Evolutionary conservation across 345 rosid species (phyloP), one percentile per base, ranked within the genome.

Genomic region (Eucalyptus rudis): DNA sequence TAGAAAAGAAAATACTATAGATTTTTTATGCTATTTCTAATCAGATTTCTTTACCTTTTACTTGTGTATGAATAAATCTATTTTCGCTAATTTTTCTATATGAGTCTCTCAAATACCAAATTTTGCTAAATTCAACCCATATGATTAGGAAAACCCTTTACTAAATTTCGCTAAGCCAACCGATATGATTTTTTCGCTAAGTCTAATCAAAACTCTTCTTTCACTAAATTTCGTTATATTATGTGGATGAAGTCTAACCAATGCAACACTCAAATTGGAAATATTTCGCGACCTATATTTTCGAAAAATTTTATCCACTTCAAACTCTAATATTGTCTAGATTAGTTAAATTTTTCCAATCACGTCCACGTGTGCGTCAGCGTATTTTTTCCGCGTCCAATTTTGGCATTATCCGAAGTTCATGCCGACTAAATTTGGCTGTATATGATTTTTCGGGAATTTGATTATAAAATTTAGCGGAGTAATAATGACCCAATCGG

Each of bases 341-440:
- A 33, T 36, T 5, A 22, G 25, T 71, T 71, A 17, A 71, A 71
- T 2, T 10, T 33, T 71, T 36, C 27, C 45, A 19, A 71, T 24
- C 14, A 19, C 1, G 4, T 36, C 45, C 83, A 71, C 2, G 1
- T 20, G 83, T 7, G 25, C 8, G 1, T 1, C 3, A 5, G 27
- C 27, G 20, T 10, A 36, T 36, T 2, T 68, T 33, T 17, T 68
- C 13, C 24, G 7, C 25, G 0, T 68, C 25, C 58, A 3, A 1
- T 1, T 52, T 52, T 52, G 71, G 71, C 8, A 29, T 29, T 13
- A 8, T 62, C 71, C 3, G 13, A 5, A 25, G 1, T 33, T 2
- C 7, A 17, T 1, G 20, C 3, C 13, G 4, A 2, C 2, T 17
- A 36, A 31, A 33, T 68, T 33, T 33, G 44, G 44, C 2, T 8